Conservation (phyloP, 2,329 filamentous ascomycete genomes). For the Pseudocercospora vitis region DNA sequence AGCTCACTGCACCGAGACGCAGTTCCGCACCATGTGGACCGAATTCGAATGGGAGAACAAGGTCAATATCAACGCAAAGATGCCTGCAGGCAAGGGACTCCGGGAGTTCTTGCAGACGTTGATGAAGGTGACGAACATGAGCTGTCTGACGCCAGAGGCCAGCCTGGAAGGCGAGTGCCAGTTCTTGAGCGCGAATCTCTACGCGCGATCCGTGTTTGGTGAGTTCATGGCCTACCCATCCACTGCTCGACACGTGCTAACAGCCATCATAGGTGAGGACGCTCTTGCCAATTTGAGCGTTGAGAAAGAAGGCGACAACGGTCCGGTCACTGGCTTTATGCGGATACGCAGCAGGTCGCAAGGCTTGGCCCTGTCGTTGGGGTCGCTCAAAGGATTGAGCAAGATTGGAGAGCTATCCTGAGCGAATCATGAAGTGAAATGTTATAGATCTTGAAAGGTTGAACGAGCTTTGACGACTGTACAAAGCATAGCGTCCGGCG, state of each 20-base stretch:
- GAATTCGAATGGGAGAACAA: conserved; percentile 99
- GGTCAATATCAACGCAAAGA: conserved; percentile 98
- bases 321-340: conserved; percentile 94
- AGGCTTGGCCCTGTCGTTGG: conserved; percentile 87
- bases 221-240: conserved; percentile 54
- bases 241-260: conserved; percentile 21
- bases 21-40: conserved; percentile 99
- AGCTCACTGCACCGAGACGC: conserved; percentile 91
- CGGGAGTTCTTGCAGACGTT: conserved; percentile 89
- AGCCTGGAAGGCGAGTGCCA: conserved; percentile 97
- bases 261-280: conserved; percentile 74
- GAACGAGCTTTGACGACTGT: not conserved
- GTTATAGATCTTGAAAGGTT: not conserved
- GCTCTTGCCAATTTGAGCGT: conserved; percentile 96
- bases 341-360: conserved; percentile 96
- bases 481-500: conserved; percentile 13
- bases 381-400: conserved; percentile 91
- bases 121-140: conserved; percentile 99
- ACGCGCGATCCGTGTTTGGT: conserved; percentile 97
- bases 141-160: conserved; percentile 91
- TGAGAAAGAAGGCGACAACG: conserved; percentile 93
- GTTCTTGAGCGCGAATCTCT: conserved; percentile 94
- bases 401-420: conserved; percentile 52
- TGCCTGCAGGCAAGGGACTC: conserved; percentile 69
- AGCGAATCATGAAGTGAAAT: not conserved